Percentiles rank a stretch among this genome's conserved stretches.
Evolutionary conservation across 768 basidiomycete species (phyloP).

Genomic region (Cyclocybe cylindracea): DNA sequence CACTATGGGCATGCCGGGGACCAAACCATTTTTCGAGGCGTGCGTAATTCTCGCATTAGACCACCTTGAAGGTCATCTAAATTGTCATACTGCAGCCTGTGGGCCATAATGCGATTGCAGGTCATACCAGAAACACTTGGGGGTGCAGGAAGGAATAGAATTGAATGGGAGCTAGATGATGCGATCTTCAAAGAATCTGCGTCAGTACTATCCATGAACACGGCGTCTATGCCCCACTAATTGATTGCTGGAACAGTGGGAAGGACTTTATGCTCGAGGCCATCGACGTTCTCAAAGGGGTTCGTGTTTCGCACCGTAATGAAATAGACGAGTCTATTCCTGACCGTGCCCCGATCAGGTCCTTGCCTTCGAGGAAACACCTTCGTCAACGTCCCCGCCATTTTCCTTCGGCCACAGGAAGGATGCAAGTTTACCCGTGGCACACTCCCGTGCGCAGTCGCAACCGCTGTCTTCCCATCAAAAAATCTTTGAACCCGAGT

Average conservation of each 20-base stretch:
- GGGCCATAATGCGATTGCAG: conserved; percentile 82
- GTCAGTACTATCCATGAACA: conserved; percentile 50
- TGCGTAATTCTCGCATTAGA: conserved; percentile 27
- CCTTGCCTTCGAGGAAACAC: conserved; percentile 74
- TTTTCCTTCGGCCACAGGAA: conserved; percentile 31
- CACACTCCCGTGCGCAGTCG: conserved; percentile 58
- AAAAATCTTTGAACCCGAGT: conserved; percentile 36
- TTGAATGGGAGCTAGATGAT: conserved; percentile 93
- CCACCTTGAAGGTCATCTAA: neutral
- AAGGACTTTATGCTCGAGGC: conserved; percentile 95
- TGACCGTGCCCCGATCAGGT: conserved; percentile 29
- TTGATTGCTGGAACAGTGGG: conserved; percentile 53
- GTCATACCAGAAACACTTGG: conserved; percentile 78
- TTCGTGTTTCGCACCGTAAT: conserved; percentile 38
- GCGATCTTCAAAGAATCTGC: conserved; percentile 93
- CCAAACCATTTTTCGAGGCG: conserved; percentile 83
- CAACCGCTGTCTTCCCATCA: conserved; percentile 49
- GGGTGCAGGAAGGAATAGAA: conserved; percentile 70
- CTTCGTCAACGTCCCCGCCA: conserved; percentile 38
- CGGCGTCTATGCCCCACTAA: conserved; percentile 14
- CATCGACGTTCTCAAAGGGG: conserved; percentile 88
- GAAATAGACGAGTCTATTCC: conserved; percentile 6
- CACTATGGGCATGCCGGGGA: conserved; percentile 84
- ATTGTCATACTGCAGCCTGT: conserved; percentile 40
- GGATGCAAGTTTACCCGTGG: conserved; percentile 35